Evolutionary conservation across 2,329 filamentous ascomycete species (phyloP).

Genomic region (Thielaviopsis ethacetica): DNA sequence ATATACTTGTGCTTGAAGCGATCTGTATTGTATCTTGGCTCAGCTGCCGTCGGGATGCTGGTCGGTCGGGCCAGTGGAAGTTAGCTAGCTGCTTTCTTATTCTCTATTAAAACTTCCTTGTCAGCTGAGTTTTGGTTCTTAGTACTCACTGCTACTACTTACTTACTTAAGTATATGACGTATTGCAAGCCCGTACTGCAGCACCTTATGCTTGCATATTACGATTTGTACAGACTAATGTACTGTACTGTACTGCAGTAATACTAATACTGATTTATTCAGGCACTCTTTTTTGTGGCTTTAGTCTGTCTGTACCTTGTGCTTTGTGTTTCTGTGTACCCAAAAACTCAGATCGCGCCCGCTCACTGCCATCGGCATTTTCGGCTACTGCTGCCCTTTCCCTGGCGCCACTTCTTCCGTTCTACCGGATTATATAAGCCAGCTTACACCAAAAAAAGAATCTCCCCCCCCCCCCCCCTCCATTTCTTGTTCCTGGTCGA

Average conservation of each 20-base stretch:
- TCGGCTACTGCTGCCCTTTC: slow-evolving; percentile 10
- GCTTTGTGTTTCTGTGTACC: neutral
- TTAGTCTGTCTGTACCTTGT: neutral
- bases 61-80: neutral
- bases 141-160: too few relatives aligned
- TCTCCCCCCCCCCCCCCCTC: neutral
- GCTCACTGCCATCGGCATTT: slow-evolving; percentile 10
- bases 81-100: too few relatives aligned
- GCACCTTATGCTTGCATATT: neutral
- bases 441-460: neutral
- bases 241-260: too few relatives aligned
- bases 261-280: too few relatives aligned
- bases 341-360: neutral
- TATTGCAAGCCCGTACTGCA: neutral
- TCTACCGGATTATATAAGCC: slow-evolving; percentile 11
- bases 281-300: neutral
- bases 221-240: too few relatives aligned
- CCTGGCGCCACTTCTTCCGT: slow-evolving; percentile 10
- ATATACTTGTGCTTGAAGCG: too few relatives aligned
- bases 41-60: neutral
- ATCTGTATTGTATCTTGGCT: too few relatives aligned
- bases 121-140: too few relatives aligned
- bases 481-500: neutral
- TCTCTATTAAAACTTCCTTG: too few relatives aligned
- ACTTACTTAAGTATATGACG: too few relatives aligned